Evolutionary conservation across 2,329 filamentous ascomycete genomes (phyloP).

Genomic region (Fonsecaea pedrosoi): DNA sequence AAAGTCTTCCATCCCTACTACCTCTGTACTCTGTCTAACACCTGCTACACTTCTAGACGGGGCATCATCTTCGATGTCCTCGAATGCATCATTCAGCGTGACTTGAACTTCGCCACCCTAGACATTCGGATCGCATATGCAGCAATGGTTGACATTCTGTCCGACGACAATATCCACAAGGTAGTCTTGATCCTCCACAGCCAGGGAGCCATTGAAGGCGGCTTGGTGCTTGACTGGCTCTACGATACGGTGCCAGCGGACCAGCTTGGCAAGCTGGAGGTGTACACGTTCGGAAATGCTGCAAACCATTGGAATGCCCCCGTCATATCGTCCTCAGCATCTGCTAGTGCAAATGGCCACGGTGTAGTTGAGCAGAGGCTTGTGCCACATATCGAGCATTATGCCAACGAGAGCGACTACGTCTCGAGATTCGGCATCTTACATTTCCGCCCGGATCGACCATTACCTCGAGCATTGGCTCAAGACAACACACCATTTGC

Average conservation of each 20-base stretch:
- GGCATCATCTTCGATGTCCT: constrained; percentile 78
- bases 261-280: constrained; percentile 71
- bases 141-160: constrained; percentile 67
- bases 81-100: constrained; percentile 78
- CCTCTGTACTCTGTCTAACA: neutral
- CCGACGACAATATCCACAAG: constrained; percentile 68
- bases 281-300: constrained; percentile 77
- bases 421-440: constrained; percentile 77
- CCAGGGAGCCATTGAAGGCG: constrained; percentile 77
- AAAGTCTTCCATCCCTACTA: neutral
- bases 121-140: constrained; percentile 68
- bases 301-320: constrained; percentile 86
- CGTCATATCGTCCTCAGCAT: constrained; percentile 34
- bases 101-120: constrained; percentile 72
- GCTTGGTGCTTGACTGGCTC: constrained; percentile 77
- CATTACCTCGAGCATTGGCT: neutral
- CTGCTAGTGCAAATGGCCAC: constrained; percentile 13
- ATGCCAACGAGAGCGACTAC: constrained; percentile 75
- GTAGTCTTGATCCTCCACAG: constrained; percentile 78
- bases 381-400: constrained; percentile 79
- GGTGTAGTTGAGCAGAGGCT: constrained; percentile 50
- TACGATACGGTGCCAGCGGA: constrained; percentile 73
- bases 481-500: neutral
- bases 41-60: constrained; percentile 13
- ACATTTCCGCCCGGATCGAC: constrained; percentile 49